A percentile compares a stretch with the other conserved stretches of the same genome.
Conservation (phyloP, 1,284 basidiomycete species). For the Cryptococcus floricola region DNA sequence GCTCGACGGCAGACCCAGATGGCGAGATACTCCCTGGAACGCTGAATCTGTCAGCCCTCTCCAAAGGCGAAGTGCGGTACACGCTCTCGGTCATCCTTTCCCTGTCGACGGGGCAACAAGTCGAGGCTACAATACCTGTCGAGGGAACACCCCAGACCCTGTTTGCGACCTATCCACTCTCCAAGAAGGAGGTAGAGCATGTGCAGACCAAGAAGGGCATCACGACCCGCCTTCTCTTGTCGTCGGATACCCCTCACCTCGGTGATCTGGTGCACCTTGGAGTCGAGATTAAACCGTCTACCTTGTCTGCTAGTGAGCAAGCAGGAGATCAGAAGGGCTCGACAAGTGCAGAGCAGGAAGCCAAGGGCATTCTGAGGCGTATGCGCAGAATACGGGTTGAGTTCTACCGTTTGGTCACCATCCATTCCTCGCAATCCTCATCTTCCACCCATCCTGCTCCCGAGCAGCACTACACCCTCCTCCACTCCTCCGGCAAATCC, state of each 20-base stretch:
- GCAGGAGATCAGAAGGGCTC: too few species aligned
- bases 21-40: conserved; percentile 30
- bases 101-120: conserved; percentile 19
- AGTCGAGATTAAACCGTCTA: conserved; percentile 33
- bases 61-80: conserved; percentile 36
- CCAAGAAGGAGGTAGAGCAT: conserved; percentile 21
- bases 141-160: conserved; percentile 39
- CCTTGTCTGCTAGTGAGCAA: too few species aligned
- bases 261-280: conserved; percentile 36
- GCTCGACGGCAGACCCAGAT: neutral
- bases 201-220: conserved; percentile 32
- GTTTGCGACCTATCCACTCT: neutral
- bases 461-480: conserved; percentile 24
- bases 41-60: conserved; percentile 31
- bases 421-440: conserved; percentile 1
- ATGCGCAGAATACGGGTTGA: conserved; percentile 44
- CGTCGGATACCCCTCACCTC: conserved; percentile 27
- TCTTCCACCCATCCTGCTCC: neutral
- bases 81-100: conserved; percentile 25
- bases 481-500: conserved; percentile 45
- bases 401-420: conserved; percentile 31
- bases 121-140: conserved; percentile 24
- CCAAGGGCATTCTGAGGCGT: conserved; percentile 30
- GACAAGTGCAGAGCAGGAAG: conserved; percentile 24
- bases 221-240: conserved; percentile 29